Conservation (phyloP, 2,329 filamentous ascomycete species). For the Byssoonygena ceratinophila region DNA sequence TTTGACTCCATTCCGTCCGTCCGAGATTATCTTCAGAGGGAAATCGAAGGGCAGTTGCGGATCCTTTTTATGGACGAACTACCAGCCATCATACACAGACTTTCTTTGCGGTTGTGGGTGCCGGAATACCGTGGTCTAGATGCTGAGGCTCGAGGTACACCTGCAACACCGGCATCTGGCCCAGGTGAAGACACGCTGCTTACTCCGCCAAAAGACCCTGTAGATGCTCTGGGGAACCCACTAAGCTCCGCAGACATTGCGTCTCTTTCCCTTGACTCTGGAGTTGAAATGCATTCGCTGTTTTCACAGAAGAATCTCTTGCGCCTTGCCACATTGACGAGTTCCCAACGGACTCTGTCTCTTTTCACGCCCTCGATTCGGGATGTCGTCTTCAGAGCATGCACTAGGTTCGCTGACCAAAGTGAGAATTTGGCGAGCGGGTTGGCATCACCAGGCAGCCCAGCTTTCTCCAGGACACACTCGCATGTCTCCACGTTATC, state of each 20-base stretch:
- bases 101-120: constrained; percentile 81
- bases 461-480: constrained; percentile 50
- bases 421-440: constrained; percentile 42
- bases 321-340: constrained; percentile 67
- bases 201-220: constrained; percentile 68
- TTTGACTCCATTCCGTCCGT: constrained; percentile 99
- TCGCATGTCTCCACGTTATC: constrained; percentile 55
- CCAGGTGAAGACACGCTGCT: constrained; percentile 67
- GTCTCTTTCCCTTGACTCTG: constrained; percentile 65
- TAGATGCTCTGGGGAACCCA: constrained; percentile 68
- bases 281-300: constrained; percentile 70
- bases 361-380: constrained; percentile 83
- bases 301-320: constrained; percentile 94
- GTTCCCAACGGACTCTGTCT: constrained; percentile 82
- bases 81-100: constrained; percentile 85
- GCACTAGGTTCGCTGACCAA: constrained; percentile 68
- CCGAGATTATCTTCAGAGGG: constrained; percentile 88
- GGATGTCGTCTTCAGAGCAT: constrained; percentile 84
- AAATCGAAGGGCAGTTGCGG: constrained; percentile 85
- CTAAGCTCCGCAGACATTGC: constrained; percentile 66
- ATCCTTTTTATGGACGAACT: constrained; percentile 97
- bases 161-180: constrained; percentile 45
- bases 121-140: constrained; percentile 63
- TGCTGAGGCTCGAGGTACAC: constrained; percentile 23
- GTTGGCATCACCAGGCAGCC: constrained; percentile 36